phyloP scores from a whole-genome alignment of 768 basidiomycete genomes.

The Neoboletus subvelutipes region DNA sequence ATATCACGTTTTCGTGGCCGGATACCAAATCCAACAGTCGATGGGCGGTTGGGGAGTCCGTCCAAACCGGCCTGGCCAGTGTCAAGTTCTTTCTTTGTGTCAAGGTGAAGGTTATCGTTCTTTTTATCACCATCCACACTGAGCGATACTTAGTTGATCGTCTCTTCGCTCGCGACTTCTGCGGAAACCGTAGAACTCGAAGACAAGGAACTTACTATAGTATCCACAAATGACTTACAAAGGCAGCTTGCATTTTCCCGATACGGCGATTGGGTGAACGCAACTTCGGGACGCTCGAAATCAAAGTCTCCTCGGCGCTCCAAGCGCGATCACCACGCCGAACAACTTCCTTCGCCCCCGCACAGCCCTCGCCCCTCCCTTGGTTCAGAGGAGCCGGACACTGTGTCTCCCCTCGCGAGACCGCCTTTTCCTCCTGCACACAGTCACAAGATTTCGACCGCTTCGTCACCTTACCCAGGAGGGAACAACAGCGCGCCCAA shows the following conservation, averaged over 20 bases:
- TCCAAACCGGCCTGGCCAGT: slow-evolving; percentile 60
- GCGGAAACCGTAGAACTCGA: slow-evolving; percentile 68
- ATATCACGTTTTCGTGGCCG: slow-evolving; percentile 72
- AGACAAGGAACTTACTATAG: slow-evolving; percentile 62
- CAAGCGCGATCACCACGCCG: slow-evolving; percentile 32
- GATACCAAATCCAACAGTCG: slow-evolving; percentile 63
- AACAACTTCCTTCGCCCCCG: slow-evolving; percentile 42
- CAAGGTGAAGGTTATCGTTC: slow-evolving; percentile 48
- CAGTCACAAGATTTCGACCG: slow-evolving; percentile 29
- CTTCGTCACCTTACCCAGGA: slow-evolving; percentile 31
- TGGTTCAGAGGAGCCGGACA: slow-evolving; percentile 9
- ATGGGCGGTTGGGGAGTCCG: slow-evolving; percentile 80
- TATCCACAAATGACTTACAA: slow-evolving; percentile 70
- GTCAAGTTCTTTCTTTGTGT: slow-evolving; percentile 70
- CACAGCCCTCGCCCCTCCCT: slow-evolving; percentile 25
- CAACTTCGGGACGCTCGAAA: slow-evolving; percentile 42
- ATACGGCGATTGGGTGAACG: slow-evolving; percentile 46
- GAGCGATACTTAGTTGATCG: slow-evolving; percentile 41
- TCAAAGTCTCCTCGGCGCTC: slow-evolving; percentile 56
- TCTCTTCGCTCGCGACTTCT: slow-evolving; percentile 44
- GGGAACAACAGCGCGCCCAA: slow-evolving; percentile 31
- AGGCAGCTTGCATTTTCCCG: slow-evolving; percentile 62
- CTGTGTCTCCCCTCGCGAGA: slow-evolving; percentile 3
- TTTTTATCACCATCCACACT: slow-evolving; percentile 11
- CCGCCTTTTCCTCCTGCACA: slow-evolving; percentile 17